Base-by-base conservation (phyloP, 2,329 filamentous ascomycete genomes). In the Trichoderma atrobrunneum region DNA sequence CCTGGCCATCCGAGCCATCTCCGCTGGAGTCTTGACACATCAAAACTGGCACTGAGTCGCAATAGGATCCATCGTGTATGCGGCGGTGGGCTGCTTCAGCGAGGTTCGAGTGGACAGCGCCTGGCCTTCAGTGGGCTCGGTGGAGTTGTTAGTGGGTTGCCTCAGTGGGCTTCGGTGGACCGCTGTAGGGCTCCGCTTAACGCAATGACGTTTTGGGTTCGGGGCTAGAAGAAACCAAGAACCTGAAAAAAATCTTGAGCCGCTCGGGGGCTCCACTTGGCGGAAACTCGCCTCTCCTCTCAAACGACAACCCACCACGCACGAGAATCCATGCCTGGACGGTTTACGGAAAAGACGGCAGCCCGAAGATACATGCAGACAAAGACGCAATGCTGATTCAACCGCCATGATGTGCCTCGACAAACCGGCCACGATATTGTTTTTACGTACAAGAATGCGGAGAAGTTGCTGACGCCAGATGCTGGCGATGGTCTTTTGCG, bases 1-100 rank as follows among this genome's bases (percentile, higher is more conserved):
- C 57, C 57, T 66, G 73, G 63, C 57, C 51, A 57, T 61, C 56
- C 56, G 69, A 63, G 74, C 65, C 72, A 65, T 62, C 48, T 43
- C 43, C 43, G 28, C 18, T 70, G 68, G 61, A 36, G 26, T 57
- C 34, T 72, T 75, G 74, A 74, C 74, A 76, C 74, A 73, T 74
- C 43, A 65, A 73, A 74, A 76, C 66, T 74, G 73, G 39, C 67
- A 56, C 57, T 62, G 43, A 63, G 57, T 72, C 57, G 68, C 68
- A 60, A 21, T 48, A 34, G 59, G 68, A 39, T 64, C 68, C 68
- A 71, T 71, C 60, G 18, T 39, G 60, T 43, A 48, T 59, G 51
- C 63, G 28, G 51, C 43, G 48, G 63, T 57, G 51, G 51, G 48
- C 18, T 69, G 43, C 34, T 71, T 60, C 71, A 57, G 62, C 57